Evolutionary conservation across 1,284 basidiomycete species (phyloP).

Genomic region (Austroboletus olivaceoglutinosus): DNA sequence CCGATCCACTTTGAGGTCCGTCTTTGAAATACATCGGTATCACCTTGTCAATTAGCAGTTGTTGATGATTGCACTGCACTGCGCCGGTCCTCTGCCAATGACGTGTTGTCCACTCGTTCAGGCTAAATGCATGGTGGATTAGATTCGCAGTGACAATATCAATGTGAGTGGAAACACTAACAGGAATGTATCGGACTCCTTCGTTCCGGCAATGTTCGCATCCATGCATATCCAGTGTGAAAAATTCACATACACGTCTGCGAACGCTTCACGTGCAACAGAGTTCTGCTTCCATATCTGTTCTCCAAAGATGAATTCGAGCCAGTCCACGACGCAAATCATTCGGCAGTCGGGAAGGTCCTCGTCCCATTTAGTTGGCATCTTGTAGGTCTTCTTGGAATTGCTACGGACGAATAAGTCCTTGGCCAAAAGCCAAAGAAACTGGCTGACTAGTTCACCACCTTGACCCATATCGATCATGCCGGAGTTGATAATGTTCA

Average conservation of each 20-base stretch:
- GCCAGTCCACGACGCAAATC: conserved; percentile 6
- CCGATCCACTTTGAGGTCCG: neutral
- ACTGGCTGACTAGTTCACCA: conserved; percentile 4
- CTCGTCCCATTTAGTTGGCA: neutral
- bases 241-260: conserved; percentile 12
- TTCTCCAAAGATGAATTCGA: conserved; percentile 10
- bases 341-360: conserved; percentile 6
- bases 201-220: neutral
- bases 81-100: conserved; percentile 15
- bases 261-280: neutral
- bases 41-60: conserved; percentile 4
- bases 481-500: neutral
- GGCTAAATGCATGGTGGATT: neutral
- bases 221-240: conserved; percentile 13
- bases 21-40: conserved; percentile 16
- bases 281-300: neutral
- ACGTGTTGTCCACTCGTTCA: conserved; percentile 6
- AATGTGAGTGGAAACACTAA: neutral
- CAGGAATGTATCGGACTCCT: neutral
- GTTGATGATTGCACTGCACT: conserved; percentile 11
- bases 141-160: neutral
- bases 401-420: conserved; percentile 6
- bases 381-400: neutral
- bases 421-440: conserved; percentile 14
- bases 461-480: conserved; percentile 11